Evolutionary conservation across 345 rosid species (phyloP).

Genomic region (Mallotus nudiflorus): DNA sequence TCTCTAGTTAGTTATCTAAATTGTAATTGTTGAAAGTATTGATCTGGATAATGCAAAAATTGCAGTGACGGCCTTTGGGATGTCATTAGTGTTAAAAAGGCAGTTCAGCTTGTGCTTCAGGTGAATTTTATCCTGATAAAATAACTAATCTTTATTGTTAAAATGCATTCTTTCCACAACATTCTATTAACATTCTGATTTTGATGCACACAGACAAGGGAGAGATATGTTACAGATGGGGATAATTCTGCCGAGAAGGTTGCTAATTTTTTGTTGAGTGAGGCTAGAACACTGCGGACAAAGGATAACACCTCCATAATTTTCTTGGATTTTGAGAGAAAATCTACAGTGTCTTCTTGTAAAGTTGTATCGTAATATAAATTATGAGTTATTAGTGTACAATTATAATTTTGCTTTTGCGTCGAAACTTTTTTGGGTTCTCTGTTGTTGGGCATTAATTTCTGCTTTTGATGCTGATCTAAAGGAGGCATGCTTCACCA

Average conservation of each 20-base stretch:
- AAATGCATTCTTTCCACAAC: background rate
- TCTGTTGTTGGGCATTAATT: background rate
- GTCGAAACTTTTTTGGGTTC: background rate
- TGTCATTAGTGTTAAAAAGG: slow-evolving; percentile 69
- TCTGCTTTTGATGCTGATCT: background rate
- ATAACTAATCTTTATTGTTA: background rate
- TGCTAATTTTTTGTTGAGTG: slow-evolving; percentile 69
- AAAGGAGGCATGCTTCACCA: background rate
- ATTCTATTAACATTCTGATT: background rate
- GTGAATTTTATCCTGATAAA: slow-evolving; percentile 36
- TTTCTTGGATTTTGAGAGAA: slow-evolving; percentile 69
- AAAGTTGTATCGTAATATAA: slow-evolving; percentile 42
- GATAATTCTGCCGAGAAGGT: slow-evolving; percentile 67
- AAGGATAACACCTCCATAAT: slow-evolving; percentile 92
- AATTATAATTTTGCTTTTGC: background rate
- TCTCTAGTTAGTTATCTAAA: background rate
- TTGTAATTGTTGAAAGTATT: background rate
- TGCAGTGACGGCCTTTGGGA: slow-evolving; percentile 98
- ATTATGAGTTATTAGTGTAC: slow-evolving; percentile 3
- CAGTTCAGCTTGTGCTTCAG: slow-evolving; percentile 70
- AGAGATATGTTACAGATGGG: slow-evolving; percentile 34
- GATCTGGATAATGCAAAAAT: slow-evolving; percentile 3
- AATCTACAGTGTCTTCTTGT: slow-evolving; percentile 39
- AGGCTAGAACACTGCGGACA: slow-evolving; percentile 83
- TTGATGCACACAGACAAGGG: slow-evolving; percentile 47